Conservation (phyloP, 306 rosid genomes). For the Inga oerstediana region DNA sequence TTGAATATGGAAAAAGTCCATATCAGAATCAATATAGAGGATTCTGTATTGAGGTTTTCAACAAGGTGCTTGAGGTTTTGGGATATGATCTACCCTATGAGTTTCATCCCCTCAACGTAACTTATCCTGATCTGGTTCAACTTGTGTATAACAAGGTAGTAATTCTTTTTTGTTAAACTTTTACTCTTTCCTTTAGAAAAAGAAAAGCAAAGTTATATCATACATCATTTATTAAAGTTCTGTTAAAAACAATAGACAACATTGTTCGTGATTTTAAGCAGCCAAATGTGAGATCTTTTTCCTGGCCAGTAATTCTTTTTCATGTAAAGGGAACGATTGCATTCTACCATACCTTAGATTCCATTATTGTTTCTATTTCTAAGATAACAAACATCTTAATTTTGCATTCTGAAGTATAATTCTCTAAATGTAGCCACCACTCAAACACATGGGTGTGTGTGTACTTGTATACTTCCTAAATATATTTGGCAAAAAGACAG, state of each 20-base stretch:
- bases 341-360: background rate
- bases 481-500: too few relatives aligned
- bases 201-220: background rate
- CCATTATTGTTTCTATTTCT: background rate
- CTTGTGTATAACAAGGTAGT: constrained; percentile 60
- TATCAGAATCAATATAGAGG: constrained; percentile 40
- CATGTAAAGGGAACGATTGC: background rate
- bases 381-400: background rate
- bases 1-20: constrained; percentile 34
- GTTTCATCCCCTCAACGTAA: constrained; percentile 37
- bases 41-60: constrained; percentile 60
- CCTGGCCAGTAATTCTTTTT: background rate
- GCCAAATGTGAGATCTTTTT: background rate
- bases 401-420: background rate
- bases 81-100: constrained; percentile 51
- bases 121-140: constrained; percentile 51
- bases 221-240: background rate
- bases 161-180: background rate
- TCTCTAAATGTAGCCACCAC: background rate
- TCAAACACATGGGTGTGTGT: background rate
- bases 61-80: constrained; percentile 31
- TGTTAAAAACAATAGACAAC: background rate
- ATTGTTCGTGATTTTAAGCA: background rate
- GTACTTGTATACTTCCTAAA: too few relatives aligned
- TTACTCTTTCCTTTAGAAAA: background rate